Evolutionary conservation across 768 basidiomycete genomes (phyloP).

Genomic region (Collybia sp.): DNA sequence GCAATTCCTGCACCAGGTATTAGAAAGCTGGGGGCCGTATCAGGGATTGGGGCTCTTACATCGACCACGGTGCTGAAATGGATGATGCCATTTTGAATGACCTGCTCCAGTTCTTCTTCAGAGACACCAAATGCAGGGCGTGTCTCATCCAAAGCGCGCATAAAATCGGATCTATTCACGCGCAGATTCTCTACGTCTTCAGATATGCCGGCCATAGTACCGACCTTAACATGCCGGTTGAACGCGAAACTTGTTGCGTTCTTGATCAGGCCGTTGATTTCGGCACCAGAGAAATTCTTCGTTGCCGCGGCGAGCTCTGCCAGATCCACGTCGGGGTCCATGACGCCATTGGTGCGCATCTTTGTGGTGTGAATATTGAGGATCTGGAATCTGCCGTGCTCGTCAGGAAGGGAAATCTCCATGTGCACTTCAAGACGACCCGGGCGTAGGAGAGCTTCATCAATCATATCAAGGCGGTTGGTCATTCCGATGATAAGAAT

Average conservation of each 20-base stretch:
- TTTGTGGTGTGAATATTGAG: conserved; percentile 92
- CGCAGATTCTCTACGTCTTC: conserved; percentile 93
- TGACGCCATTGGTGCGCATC: conserved; percentile 89
- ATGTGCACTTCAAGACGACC: conserved; percentile 99
- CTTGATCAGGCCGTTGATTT: conserved; percentile 94
- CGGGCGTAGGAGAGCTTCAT: conserved; percentile 94
- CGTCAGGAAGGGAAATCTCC: conserved; percentile 98
- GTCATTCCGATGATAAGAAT: conserved; percentile 99
- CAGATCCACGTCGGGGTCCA: conserved; percentile 84
- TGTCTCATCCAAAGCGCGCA: conserved; percentile 89
- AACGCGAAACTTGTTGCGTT: conserved; percentile 98
- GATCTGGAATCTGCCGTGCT: conserved; percentile 88
- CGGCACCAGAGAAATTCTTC: conserved; percentile 98
- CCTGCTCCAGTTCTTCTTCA: conserved; percentile 90
- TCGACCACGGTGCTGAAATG: conserved; percentile 75
- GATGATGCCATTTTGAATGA: conserved; percentile 96
- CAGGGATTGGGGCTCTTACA: conserved; percentile 40
- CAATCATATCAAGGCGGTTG: conserved; percentile 97
- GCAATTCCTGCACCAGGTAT: conserved; percentile 56
- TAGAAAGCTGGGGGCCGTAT: not conserved
- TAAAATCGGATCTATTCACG: conserved; percentile 83
- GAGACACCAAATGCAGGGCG: conserved; percentile 97
- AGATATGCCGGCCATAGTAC: conserved; percentile 94
- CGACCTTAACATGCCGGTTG: conserved; percentile 95
- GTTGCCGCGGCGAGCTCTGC: conserved; percentile 75